Base-by-base conservation (phyloP, 441 rosid genomes). In the Flueggea neowawraea region DNA sequence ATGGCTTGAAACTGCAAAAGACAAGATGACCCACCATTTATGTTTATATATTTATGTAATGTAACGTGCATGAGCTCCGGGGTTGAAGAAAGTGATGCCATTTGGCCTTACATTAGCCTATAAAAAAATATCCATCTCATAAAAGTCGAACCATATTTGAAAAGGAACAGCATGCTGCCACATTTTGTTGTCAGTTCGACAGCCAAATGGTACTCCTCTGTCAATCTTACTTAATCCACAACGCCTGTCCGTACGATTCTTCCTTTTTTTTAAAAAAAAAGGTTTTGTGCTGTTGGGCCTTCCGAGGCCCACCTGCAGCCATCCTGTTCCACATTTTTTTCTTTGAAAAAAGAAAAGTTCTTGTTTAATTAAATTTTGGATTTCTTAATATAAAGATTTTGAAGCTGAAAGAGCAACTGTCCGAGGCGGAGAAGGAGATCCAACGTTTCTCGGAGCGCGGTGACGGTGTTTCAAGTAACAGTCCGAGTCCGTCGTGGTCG, bases 351-450 rank as follows among this genome's bases (percentile, higher is more conserved):
- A 22, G 28, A 22, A 22, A 22, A 22, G 28, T 1, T 14, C n/a
- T 10, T 45, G 14, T 22, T 47, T 47, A 47, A 6, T 10, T 47
- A 47, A 47, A 47, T 22, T 22, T 22, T 22, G 1, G 1, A 22
- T 22, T 22, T 22, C 28, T 36, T 36, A 0, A 5, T 36, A 5
- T 36, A 41, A 69, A 91, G 97, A 80, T 91, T 12, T 16, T 84
- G 17, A 74, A 74, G 64, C 86, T 91, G 13, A 84, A 82, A 31
- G 89, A 80, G 14, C 78, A 85, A 31, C 86, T 91, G 4, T 48
- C 44, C 2, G 85, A 79, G 22, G 78, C 90, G 12, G 73, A 76
- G 59, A 85, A 75, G 43, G 90, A 87, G 52, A 80, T 84, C 11
- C 86, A 82, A 47, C 68, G 75, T 67, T 31, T 84, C 60, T 64